These are phyloP conservation scores for Hypholoma fasciculare DNA, from an alignment of 768 basidiomycete species.

Conservation along the genomic window DNA sequence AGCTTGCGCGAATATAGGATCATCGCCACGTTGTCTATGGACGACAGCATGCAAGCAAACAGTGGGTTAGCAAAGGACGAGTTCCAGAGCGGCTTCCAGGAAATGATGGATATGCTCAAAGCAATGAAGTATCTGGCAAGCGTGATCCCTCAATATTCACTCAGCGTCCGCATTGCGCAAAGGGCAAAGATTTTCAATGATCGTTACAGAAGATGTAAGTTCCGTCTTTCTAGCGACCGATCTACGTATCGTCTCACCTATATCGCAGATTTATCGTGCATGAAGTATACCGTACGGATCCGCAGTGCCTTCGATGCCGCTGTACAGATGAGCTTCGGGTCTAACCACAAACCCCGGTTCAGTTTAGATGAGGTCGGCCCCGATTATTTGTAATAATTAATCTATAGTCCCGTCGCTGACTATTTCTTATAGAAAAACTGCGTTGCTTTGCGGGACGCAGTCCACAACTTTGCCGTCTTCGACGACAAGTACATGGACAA, in stretches of 20 bases:
- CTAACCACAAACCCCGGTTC: background rate
- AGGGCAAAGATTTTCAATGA: background rate
- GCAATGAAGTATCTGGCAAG: background rate
- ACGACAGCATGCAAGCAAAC: background rate
- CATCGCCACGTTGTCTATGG: background rate
- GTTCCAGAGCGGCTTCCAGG: background rate
- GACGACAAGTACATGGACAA: constrained; percentile 1
- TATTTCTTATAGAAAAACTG: background rate
- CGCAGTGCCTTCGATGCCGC: background rate
- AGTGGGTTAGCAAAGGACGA: too few species aligned
- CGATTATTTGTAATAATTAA: background rate
- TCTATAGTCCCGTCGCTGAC: background rate
- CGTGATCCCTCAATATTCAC: background rate
- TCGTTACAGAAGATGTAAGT: background rate
- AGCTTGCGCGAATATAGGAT: background rate
- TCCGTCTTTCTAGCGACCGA: background rate
- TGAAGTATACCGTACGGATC: background rate
- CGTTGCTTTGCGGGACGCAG: background rate
- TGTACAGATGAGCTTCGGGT: background rate
- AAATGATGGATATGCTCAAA: background rate
- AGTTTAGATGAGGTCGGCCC: background rate
- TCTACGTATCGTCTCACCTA: background rate
- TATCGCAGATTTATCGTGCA: background rate
- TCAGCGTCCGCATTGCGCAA: background rate
- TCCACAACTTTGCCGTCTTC: background rate